Base-by-base conservation (phyloP, 1,284 basidiomycete genomes). In the Moniliella sp. region DNA sequence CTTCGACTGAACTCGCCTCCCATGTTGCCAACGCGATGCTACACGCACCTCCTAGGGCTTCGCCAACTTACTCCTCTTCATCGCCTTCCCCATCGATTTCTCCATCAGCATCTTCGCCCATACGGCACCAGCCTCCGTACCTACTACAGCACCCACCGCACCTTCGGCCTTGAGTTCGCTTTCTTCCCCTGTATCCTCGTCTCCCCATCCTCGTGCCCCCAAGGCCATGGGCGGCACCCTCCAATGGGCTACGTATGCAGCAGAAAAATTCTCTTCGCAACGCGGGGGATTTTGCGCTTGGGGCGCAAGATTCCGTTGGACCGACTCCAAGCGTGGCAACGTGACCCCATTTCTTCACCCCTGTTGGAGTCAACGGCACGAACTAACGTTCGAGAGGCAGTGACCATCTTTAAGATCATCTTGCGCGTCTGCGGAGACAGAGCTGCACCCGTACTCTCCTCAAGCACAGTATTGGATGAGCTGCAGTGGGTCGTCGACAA, bases 371-470 rank as follows among this genome's bases (percentile, higher is more conserved):
- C 79, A 13, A 7, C 21, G 21, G 8, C 8, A 7, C 7, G 21
- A 7, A 23, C 8, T n/a, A 23, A 23, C 21, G 71, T 73, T 43
- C 72, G 70, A 52, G 76, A 84, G 43, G 78, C 79, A 0, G 68
- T 83, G 33, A 75, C 72, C 46, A 69, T 75, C 3, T 91, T 88
- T 69, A 81, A 78, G 52, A 73, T 82, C 19, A 72, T 86, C 28
- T 81, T 86, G 56, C 74, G 75, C 35, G 73, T 84, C 34, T 88
- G 86, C 80, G 81, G 81, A 21, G 83, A 88, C 51, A 69, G 81
- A 2, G 77, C 81, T 42, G 70, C 70, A 19, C 36, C 52, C 9
- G 61, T 28, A 1, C 21, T 7, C n/a, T 7, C 21, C 21, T n/a
- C 21, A n/a, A 7, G 8, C 8, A 23, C 21, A n/a, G 21, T 23